phyloP scores from a whole-genome alignment of 345 rosid species.

The Salix purpurea region DNA sequence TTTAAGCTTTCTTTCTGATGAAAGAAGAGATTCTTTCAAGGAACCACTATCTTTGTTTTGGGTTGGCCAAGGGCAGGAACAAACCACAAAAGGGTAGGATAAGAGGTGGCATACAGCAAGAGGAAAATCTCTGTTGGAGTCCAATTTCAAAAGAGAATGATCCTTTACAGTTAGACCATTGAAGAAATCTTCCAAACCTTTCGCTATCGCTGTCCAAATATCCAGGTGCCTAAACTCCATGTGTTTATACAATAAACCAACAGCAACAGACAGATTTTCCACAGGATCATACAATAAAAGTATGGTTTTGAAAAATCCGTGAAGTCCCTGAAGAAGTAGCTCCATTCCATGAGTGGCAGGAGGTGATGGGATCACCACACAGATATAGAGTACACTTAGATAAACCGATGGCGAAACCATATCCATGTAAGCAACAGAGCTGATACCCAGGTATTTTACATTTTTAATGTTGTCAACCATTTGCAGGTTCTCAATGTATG shows the following conservation, averaged over 20 bases:
- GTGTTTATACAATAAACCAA: conserved; percentile 32
- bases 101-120: conserved; percentile 32
- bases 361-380: conserved; percentile 24
- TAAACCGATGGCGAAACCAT: conserved; percentile 49
- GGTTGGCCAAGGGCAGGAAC: conserved; percentile 7
- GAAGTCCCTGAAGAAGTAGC: conserved; percentile 9
- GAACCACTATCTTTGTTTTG: conserved; percentile 8
- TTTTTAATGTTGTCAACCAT: conserved; percentile 11
- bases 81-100: conserved; percentile 41
- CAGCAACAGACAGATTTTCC: conserved; percentile 30
- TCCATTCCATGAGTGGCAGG: conserved; percentile 8
- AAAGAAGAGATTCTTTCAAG: conserved; percentile 19
- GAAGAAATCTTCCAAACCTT: conserved; percentile 32
- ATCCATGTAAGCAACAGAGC: conserved; percentile 32
- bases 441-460: conserved; percentile 15
- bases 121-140: conserved; percentile 13
- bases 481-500: conserved; percentile 25
- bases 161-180: conserved; percentile 19
- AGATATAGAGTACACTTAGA: conserved; percentile 35
- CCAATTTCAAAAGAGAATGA: conserved; percentile 19
- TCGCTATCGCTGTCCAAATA: conserved; percentile 40
- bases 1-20: conserved; percentile 19
- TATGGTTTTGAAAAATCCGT: conserved; percentile 26
- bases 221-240: conserved; percentile 20
- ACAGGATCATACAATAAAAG: conserved; percentile 30